These are phyloP conservation scores for Turnera subulata DNA, from an alignment of 345 rosid genomes.

Conservation along the genomic window DNA sequence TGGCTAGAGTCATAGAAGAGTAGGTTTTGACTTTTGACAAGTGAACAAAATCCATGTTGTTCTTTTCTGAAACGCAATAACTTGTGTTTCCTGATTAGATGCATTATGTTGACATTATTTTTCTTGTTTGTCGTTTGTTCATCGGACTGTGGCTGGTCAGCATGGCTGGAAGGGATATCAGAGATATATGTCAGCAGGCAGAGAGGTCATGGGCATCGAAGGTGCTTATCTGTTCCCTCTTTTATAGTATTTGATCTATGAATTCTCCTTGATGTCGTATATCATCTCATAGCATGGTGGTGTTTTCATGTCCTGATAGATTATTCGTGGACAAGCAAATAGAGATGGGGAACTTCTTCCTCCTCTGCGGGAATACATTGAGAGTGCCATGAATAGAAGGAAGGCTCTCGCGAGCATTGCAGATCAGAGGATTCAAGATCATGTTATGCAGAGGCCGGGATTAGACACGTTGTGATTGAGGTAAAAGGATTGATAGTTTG, in stretches of 20 bases:
- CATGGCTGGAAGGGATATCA: conserved; percentile 88
- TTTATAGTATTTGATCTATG: neutral
- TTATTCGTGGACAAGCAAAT: conserved; percentile 58
- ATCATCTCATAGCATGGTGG: neutral
- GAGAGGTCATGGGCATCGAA: conserved; percentile 95
- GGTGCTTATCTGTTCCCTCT: conserved; percentile 26
- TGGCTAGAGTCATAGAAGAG: conserved; percentile 62
- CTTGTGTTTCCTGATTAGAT: neutral
- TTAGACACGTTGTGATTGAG: conserved; percentile 40
- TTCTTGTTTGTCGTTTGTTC: neutral
- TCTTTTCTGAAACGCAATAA: no score
- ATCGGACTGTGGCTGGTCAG: conserved; percentile 28
- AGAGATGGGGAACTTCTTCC: conserved; percentile 59
- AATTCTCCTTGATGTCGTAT: neutral
- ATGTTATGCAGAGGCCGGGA: conserved; percentile 25
- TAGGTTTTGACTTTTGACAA: conserved; percentile 39
- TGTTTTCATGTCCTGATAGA: conserved; percentile 26
- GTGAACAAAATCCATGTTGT: no score
- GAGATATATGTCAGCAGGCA: conserved; percentile 88
- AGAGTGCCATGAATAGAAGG: conserved; percentile 49
- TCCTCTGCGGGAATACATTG: conserved; percentile 58
- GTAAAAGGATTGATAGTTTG: neutral
- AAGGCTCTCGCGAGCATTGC: conserved; percentile 40
- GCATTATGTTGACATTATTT: neutral
- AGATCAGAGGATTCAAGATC: conserved; percentile 28